Evolutionary conservation across 192 early-diverging fungal species (phyloP).

Genomic region (Glomus cerebriforme): DNA sequence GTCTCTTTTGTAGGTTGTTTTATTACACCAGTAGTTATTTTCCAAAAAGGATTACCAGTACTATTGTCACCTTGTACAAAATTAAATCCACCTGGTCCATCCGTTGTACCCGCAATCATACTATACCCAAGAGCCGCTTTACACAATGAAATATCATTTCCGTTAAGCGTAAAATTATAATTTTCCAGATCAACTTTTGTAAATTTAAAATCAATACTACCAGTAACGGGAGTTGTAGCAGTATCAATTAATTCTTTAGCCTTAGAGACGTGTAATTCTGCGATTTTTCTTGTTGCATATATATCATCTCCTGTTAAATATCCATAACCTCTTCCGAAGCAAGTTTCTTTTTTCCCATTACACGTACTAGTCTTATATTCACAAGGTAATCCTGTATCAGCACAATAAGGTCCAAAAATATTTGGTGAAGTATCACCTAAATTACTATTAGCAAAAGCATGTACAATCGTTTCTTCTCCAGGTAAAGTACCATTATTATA

Average conservation of each 20-base stretch:
- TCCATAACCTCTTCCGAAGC: slow-evolving; percentile 38
- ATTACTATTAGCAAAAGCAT: slow-evolving; percentile 40
- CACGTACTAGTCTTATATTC: slow-evolving; percentile 25
- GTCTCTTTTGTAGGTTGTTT: slow-evolving; percentile 31
- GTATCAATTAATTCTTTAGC: slow-evolving; percentile 28
- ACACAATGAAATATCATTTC: slow-evolving; percentile 21
- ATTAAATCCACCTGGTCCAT: slow-evolving; percentile 45
- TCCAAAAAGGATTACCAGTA: slow-evolving; percentile 37
- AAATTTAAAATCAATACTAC: slow-evolving; percentile 32
- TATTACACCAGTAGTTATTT: slow-evolving; percentile 34
- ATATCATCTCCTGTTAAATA: slow-evolving; percentile 26
- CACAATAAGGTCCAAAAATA: slow-evolving; percentile 39
- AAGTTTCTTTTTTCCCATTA: slow-evolving; percentile 20
- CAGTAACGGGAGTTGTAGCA: not conserved
- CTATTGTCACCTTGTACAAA: not conserved
- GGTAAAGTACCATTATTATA: slow-evolving; percentile 34
- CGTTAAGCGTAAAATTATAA: slow-evolving; percentile 9
- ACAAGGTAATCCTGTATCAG: slow-evolving; percentile 38
- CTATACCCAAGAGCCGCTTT: slow-evolving; percentile 38
- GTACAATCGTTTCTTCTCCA: slow-evolving; percentile 25
- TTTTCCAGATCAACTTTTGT: slow-evolving; percentile 35
- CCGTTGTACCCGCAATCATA: slow-evolving; percentile 58
- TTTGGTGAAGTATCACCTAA: slow-evolving; percentile 39
- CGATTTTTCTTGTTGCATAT: slow-evolving; percentile 43
- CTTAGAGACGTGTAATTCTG: slow-evolving; percentile 35